Evolutionary conservation across 2,329 filamentous ascomycete species (phyloP), one percentile per base, ranked within the genome.

Genomic region (Colletotrichum navitas): DNA sequence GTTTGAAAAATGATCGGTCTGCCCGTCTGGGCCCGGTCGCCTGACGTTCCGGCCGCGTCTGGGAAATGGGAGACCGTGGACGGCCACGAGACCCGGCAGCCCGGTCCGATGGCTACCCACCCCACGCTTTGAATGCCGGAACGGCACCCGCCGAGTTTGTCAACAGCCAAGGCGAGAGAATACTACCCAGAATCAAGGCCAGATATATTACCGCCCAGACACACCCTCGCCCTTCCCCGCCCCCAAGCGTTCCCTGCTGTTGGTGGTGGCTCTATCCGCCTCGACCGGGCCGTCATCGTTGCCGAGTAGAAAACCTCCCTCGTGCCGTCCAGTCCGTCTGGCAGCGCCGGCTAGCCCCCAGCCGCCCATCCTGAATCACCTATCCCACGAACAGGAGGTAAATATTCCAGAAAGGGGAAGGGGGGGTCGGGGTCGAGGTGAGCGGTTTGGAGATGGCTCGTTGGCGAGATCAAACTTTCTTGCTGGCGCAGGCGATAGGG

Each of bases 51-150:
- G 34, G n/a, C 26, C 26, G 29, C 21, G 6, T 63, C 61, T 45
- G 21, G 45, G 45, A 47, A 63, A 43, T 26, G 26, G 26, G 5
- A 21, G n/a, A 63, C 26, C 34, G 45, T 52, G 58, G 26, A 14
- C n/a, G 16, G 59, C 61, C 61, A 54, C 21, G 43, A 41, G 61
- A 7, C 56, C 24, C 56, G 56, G 56, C 16, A 59, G 36, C 36
- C 56, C 56, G 39, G 56, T 21, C 56, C 56, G 39, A 32, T 6
- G 36, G 3, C 24, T 8, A 18, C 18, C 21, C 41, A 18, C 18
- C 21, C 41, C 24, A 29, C 29, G 29, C 16, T 12, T 41, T 16
- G 1, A 24, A 36, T 7, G 29, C 51, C 63, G 63, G 63, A 66
- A n/a, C 52, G 43, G 54, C 26, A 36, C 12, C 54, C 43, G 14